Percentiles rank a stretch among this genome's conserved stretches.
These are phyloP conservation scores for Neofusicoccum parvum DNA, from an alignment of 2,329 filamentous ascomycete species.

Conservation along the genomic window DNA sequence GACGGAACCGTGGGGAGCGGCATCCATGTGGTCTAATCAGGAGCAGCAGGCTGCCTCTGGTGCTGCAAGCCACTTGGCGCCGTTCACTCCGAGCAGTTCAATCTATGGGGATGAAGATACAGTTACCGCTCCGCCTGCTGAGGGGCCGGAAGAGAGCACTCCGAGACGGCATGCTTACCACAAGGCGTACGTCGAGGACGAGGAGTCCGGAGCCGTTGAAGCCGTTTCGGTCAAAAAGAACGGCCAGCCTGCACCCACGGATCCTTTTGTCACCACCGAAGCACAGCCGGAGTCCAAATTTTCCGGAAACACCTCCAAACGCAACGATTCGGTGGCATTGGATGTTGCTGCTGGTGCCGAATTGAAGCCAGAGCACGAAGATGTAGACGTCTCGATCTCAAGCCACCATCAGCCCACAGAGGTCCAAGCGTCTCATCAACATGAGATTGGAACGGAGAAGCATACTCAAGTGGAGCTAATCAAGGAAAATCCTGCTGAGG, in stretches of 20 bases:
- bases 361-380: background rate
- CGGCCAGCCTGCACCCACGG: too few species aligned
- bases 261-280: background rate
- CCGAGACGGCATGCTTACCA: background rate
- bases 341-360: background rate
- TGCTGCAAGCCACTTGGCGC: background rate
- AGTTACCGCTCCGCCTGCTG: background rate
- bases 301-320: background rate
- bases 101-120: conserved; percentile 8
- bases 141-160: background rate
- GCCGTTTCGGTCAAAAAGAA: background rate
- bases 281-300: background rate
- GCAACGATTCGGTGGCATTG: background rate
- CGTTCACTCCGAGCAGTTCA: conserved; percentile 15
- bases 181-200: background rate
- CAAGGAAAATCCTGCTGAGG: too few species aligned
- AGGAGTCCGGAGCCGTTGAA: background rate
- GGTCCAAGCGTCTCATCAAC: background rate
- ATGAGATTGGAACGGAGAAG: background rate
- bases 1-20: conserved; percentile 2
- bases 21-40: conserved; percentile 16
- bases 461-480: too few species aligned
- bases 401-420: background rate
- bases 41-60: conserved; percentile 5
- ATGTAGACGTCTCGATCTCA: background rate